These are phyloP conservation scores for Fusarium pilosicola DNA, from an alignment of 2,329 filamentous ascomycete genomes.

Conservation along the genomic window DNA sequence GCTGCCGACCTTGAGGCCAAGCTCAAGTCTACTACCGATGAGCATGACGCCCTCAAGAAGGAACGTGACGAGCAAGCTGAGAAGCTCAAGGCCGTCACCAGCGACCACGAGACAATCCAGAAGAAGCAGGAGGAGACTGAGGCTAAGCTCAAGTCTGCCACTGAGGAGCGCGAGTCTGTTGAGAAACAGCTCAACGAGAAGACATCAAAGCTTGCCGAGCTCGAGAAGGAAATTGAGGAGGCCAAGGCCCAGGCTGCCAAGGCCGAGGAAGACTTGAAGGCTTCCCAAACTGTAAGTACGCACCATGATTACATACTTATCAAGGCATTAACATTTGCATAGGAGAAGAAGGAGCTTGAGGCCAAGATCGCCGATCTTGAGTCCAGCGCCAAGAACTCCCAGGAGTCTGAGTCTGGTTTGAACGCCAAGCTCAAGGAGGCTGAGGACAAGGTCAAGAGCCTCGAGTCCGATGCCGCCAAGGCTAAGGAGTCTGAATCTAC, in stretches of 20 bases:
- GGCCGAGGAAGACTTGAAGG: slow-evolving; percentile 50
- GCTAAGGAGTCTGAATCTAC: slow-evolving; percentile 33
- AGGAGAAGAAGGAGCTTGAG: slow-evolving; percentile 42
- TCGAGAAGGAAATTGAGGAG: slow-evolving; percentile 47
- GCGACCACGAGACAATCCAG: slow-evolving; percentile 27
- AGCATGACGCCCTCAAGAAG: slow-evolving; percentile 38
- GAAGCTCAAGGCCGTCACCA: slow-evolving; percentile 35
- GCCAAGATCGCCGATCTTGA: slow-evolving; percentile 31
- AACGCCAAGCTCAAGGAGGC: slow-evolving; percentile 37
- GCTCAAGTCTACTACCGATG: slow-evolving; percentile 39
- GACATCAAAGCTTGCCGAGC: slow-evolving; percentile 42
- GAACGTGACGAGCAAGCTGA: slow-evolving; percentile 31
- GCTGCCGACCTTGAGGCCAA: slow-evolving; percentile 40
- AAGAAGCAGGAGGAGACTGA: slow-evolving; percentile 38
- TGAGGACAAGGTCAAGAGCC: slow-evolving; percentile 9
- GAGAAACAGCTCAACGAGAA: slow-evolving; percentile 48
- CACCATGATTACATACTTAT: background rate
- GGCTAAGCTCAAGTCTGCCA: slow-evolving; percentile 41
- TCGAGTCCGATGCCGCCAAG: slow-evolving; percentile 28
- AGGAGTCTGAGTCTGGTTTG: slow-evolving; percentile 34
- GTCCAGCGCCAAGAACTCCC: slow-evolving; percentile 26
- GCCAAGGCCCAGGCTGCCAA: slow-evolving; percentile 52
- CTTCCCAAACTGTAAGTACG: slow-evolving; percentile 46
- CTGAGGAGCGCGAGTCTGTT: slow-evolving; percentile 44
- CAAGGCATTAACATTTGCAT: slow-evolving; percentile 15